Base-by-base conservation (phyloP, 2,329 filamentous ascomycete genomes). In the Ophiostoma ulmi region DNA sequence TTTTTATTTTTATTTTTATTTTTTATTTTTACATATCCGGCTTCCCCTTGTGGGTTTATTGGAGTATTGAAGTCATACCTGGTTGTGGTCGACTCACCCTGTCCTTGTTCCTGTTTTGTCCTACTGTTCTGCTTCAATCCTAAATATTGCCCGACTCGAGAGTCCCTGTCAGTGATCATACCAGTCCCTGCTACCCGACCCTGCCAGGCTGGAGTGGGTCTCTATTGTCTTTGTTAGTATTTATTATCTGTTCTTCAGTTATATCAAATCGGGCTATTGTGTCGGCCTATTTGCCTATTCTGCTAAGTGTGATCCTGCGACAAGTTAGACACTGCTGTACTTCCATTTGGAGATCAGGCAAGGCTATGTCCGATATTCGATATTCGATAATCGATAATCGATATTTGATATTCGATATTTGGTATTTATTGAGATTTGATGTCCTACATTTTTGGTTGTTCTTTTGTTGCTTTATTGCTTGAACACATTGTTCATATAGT, bases 11-110 rank as follows among this genome's bases (percentile, higher is more conserved):
- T n/a, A n/a, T n/a, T n/a, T n/a, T n/a, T n/a, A n/a, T n/a, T n/a
- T n/a, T n/a, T n/a, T n/a, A 1, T 58, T 58, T 58, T 58, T 58
- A 58, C 52, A 58, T 58, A 58, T 58, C 52, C n/a, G 52, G 52
- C 52, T 58, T 58, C n/a, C 26, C 52, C 52, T 58, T 58, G 52
- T 58, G 52, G 52, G 52, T 31, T 58, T 31, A 58, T 58, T 26
- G 22, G 7, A 20, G 20, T 48, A 7, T 48, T 48, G 17, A 48
- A 17, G 44, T 48, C 44, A 48, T 48, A 48, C 44, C 44, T 48
- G 31, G 31, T 31, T 31, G 2, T 31, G 31, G 31, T 31, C 31
- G 31, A 31, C 31, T 31, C 31, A 31, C 44, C 44, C 20, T 48
- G 44, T n/a, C 44, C 44, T 6, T 48, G 44, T 48, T 31, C 31